Evolutionary conservation across 768 basidiomycete species (phyloP), one percentile per base, ranked within the genome.

Genomic region (Pilatotrama ljubarskyi): DNA sequence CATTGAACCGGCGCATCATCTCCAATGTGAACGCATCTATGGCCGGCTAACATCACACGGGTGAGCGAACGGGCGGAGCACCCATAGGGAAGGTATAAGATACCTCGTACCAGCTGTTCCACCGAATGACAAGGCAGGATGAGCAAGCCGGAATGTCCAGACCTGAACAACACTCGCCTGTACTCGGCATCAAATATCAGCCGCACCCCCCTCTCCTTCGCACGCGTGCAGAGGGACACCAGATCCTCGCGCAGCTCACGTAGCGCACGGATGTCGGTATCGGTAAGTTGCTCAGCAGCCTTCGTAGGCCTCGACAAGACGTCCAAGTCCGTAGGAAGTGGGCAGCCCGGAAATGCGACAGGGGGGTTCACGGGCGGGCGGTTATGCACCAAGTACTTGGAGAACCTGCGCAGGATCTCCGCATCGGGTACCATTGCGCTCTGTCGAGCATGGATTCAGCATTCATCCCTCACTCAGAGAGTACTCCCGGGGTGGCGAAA

Each of bases 121-220:
- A 5, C 22, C 47, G 22, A 51, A 8, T 14, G 29, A 25, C 22
- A 35, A 22, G n/a, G n/a, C n/a, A 20, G 13, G 4, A 24, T 26
- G 4, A 7, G 3, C 36, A 37, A 26, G 20, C 2, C 26, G n/a
- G n/a, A n/a, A n/a, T n/a, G n/a, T 32, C 5, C 4, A 32, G 29
- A 10, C 5, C 29, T 5, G 24, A n/a, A 26, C 22, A 1, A 17
- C 10, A 63, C 72, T 15, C 35, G 86, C 83, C 82, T 88, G 69
- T 94, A 84, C 69, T 97, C 95, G 0, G 95, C 93, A 68, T 96
- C 94, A 43, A 97, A 76, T 47, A 90, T 83, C 29, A 97, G 74
- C 62, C 82, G 82, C 0, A 95, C 84, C 3, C 84, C 83, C 37
- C 83, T 77, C 35, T 82, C 76, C 65, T 80, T 74, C 0, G 90